Evolutionary conservation across 208 protist genomes (phyloP), one percentile per base, ranked within the genome.

Genomic region (Crithidia thermophila): DNA sequence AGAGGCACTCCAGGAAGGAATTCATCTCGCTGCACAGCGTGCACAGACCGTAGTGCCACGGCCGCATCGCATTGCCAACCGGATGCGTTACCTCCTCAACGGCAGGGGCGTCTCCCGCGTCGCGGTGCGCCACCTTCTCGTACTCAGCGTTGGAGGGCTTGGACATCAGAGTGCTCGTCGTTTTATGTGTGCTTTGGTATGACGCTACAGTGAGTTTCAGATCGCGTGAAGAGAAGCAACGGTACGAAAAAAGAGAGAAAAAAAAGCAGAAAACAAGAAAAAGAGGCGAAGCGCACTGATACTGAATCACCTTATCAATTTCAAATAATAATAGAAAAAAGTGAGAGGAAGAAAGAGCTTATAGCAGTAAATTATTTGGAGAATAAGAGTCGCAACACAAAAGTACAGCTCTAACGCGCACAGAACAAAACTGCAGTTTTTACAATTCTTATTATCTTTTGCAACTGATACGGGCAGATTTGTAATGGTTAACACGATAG

Each of bases 21-120:
- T 75, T 61, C 40, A 68, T 69, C n/a, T 83, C 72, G 13, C 18
- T 34, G 30, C 72, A 83, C 6, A 27, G 37, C 6, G 55, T 68
- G 47, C 65, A 83, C 23, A 83, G 23, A 1, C 60, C 55, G 49
- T 76, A 83, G 43, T 83, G 77, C 77, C 77, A 83, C 46, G 69
- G 75, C 3, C 71, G 62, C 23, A 33, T 21, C n/a, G 4, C 63
- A 18, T 25, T 69, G n/a, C 47, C n/a, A 4, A 43, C 55, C 1
- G 16, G 1, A 2, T 31, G 59, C 3, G 27, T 30, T 11, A 30
- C 49, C 20, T 3, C 21, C 20, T 36, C 10, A 6, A 50, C 37
- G 28, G 46, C 20, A n/a, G 30, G 45, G 23, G 8, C 55, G 7
- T 57, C 34, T 18, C 34, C 51, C 20, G 43, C 42, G 36, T 51